Evolutionary conservation across 2,329 filamentous ascomycete genomes (phyloP).

Genomic region (Diplodia mutila): DNA sequence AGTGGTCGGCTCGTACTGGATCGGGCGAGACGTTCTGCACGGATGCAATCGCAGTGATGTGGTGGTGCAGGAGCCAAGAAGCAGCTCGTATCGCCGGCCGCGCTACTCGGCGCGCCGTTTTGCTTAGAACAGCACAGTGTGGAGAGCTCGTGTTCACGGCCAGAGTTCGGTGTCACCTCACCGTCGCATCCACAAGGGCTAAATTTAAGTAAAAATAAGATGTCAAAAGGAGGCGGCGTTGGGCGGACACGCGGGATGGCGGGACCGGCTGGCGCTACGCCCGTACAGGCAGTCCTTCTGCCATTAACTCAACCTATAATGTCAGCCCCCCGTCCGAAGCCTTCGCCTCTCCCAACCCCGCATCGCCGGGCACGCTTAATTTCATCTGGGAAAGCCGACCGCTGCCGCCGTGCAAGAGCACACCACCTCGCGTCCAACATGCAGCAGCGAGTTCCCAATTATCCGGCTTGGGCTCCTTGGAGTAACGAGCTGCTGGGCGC

Average conservation of each 20-base stretch:
- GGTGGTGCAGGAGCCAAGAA: slow-evolving; percentile 11
- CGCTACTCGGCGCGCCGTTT: slow-evolving; percentile 18
- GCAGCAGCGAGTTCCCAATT: neutral
- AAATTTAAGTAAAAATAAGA: slow-evolving; percentile 10
- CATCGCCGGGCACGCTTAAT: neutral
- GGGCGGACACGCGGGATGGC: slow-evolving; percentile 3
- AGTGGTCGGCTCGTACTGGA: slow-evolving; percentile 8
- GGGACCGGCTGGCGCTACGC: neutral
- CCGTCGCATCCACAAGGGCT: slow-evolving; percentile 18
- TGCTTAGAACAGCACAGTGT: slow-evolving; percentile 1
- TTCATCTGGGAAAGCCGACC: neutral
- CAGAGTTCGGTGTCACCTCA: slow-evolving; percentile 8
- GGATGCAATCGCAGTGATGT: neutral
- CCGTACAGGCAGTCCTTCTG: neutral
- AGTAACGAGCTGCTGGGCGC: neutral
- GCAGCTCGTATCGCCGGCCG: slow-evolving; percentile 5
- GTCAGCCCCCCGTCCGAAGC: neutral
- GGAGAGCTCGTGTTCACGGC: slow-evolving; percentile 18
- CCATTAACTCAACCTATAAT: neutral
- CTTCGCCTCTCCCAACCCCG: slow-evolving; percentile 7
- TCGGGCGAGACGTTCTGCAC: slow-evolving; percentile 6
- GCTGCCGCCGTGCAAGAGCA: neutral
- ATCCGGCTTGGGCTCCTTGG: neutral
- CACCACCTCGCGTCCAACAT: neutral
- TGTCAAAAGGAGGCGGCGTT: slow-evolving; percentile 8